Conservation (phyloP, 1,139 yeast genomes). For the Lodderomyces jiufengensis region DNA sequence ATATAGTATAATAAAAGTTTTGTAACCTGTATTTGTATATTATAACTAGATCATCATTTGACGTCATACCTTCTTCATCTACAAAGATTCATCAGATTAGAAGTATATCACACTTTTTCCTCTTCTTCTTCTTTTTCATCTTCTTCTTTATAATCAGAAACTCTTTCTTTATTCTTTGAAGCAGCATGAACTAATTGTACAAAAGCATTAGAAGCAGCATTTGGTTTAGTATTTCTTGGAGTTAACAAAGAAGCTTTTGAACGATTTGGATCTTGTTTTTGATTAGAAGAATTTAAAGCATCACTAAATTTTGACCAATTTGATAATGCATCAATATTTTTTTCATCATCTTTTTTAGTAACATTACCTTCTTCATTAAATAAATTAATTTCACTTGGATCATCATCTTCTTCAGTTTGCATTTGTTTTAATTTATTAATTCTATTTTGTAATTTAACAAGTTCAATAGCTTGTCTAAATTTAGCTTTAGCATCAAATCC, state of each 20-base stretch:
- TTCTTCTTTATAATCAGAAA: constrained; percentile 34
- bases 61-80: too few species aligned
- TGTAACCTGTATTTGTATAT: too few species aligned
- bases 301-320: constrained; percentile 26
- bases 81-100: too few species aligned
- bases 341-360: constrained; percentile 2
- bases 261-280: constrained; percentile 10
- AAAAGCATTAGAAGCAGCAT: constrained; percentile 45
- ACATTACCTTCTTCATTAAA: constrained; percentile 31
- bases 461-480: constrained; percentile 81
- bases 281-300: constrained; percentile 16
- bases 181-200: constrained; percentile 77
- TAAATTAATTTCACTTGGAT: constrained; percentile 45
- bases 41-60: too few species aligned
- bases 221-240: constrained; percentile 15
- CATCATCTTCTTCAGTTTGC: constrained; percentile 54
- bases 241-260: constrained; percentile 21
- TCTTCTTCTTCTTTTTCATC: constrained; percentile 2
- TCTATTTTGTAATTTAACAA: constrained; percentile 72
- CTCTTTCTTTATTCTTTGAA: constrained; percentile 60
- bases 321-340: constrained; percentile 12
- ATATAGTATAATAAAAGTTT: too few species aligned
- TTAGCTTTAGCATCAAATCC: constrained; percentile 84
- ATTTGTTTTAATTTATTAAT: constrained; percentile 60
- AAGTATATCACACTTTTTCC: too few species aligned